Evolutionary conservation across 2,329 filamentous ascomycete genomes (phyloP).

Genomic region (Lithohypha guttulata): DNA sequence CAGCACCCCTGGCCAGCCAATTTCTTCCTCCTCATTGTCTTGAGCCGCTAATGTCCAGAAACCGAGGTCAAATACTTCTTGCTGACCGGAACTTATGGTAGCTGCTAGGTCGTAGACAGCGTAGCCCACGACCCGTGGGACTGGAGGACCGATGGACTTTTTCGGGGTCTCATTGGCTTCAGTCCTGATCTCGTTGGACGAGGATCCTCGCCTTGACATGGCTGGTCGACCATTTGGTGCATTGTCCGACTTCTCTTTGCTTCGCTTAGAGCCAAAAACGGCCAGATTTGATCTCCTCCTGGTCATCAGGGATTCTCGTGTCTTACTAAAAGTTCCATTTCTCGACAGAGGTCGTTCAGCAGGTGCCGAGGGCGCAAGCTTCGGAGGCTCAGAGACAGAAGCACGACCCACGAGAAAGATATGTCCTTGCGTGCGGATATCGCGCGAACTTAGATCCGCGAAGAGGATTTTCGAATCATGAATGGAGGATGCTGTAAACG

Average conservation of each 20-base stretch:
- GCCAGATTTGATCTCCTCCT: conserved; percentile 33
- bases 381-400: conserved; percentile 46
- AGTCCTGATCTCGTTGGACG: conserved; percentile 13
- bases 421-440: conserved; percentile 52
- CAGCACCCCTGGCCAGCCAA: conserved; percentile 54
- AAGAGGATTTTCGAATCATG: conserved; percentile 75
- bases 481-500: conserved; percentile 56
- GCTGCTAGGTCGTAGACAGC: conserved; percentile 67
- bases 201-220: conserved; percentile 11
- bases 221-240: conserved; percentile 24
- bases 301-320: conserved; percentile 21
- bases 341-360: conserved; percentile 17
- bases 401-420: conserved; percentile 79
- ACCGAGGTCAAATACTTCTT: conserved; percentile 46
- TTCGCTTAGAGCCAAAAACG: conserved; percentile 27
- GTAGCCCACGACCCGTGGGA: conserved; percentile 48
- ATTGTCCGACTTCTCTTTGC: conserved; percentile 20
- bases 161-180: conserved; percentile 10
- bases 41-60: conserved; percentile 60
- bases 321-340: conserved; percentile 19
- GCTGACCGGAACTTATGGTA: conserved; percentile 61
- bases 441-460: conserved; percentile 68
- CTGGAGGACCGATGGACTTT: conserved; percentile 15
- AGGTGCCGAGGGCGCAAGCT: conserved; percentile 14
- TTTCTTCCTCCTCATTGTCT: conserved; percentile 46